phyloP scores from a whole-genome alignment of 495 filamentous ascomycete species.

The Penicillium lividum region DNA sequence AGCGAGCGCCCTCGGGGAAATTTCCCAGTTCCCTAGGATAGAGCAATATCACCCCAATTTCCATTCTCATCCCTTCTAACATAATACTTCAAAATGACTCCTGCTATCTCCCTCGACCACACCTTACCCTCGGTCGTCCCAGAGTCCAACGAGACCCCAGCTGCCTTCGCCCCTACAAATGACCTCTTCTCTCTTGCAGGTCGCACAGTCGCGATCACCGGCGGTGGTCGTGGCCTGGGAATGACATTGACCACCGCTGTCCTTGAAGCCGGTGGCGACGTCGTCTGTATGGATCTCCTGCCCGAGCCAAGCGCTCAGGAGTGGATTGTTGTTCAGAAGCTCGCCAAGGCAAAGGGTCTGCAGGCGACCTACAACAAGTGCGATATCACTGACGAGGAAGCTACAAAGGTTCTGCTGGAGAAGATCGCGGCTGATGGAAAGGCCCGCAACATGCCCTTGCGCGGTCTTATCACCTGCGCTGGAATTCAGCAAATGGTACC shows the following conservation, averaged over 20 bases:
- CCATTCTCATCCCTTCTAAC: neutral
- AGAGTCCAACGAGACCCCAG: conserved; percentile 27
- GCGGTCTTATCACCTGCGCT: conserved; percentile 80
- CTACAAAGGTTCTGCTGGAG: conserved; percentile 26
- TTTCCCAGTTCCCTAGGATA: neutral
- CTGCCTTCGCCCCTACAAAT: conserved; percentile 23
- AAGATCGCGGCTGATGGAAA: conserved; percentile 52
- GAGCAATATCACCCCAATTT: neutral
- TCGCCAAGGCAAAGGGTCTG: conserved; percentile 51
- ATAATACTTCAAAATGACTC: conserved; percentile 26
- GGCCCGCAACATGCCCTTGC: conserved; percentile 47
- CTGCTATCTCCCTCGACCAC: conserved; percentile 28
- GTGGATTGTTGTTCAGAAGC: conserved; percentile 42
- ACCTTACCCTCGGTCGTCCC: conserved; percentile 23
- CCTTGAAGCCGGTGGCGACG: conserved; percentile 66
- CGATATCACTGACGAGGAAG: conserved; percentile 57
- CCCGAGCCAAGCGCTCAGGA: conserved; percentile 42
- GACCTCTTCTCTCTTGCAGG: conserved; percentile 51
- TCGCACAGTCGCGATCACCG: conserved; percentile 71
- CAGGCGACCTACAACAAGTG: conserved; percentile 52
- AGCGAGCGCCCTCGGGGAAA: conserved; percentile 3
- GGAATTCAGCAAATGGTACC: conserved; percentile 70
- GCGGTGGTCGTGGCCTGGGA: conserved; percentile 68
- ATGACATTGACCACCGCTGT: conserved; percentile 61
- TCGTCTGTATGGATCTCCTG: conserved; percentile 66